Evolutionary conservation across 169 alveolate genomes (phyloP).

Genomic region (Plasmodium gallinaceum): DNA sequence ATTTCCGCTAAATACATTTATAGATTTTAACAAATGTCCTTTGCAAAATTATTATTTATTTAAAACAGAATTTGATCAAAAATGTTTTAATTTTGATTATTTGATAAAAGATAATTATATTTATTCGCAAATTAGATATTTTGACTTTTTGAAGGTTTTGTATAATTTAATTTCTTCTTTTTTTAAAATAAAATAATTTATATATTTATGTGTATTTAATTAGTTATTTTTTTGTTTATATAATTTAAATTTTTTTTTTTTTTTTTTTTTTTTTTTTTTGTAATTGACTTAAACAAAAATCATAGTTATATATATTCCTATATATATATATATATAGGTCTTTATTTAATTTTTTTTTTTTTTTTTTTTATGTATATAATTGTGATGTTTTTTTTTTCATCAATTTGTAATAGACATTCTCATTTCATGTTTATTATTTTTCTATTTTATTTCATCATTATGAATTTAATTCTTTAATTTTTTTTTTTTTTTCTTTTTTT

Average conservation of each 20-base stretch:
- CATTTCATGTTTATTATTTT: background rate
- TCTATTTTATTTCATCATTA: background rate
- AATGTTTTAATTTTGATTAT: conserved; percentile 52
- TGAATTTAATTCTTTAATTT: conserved; percentile 11
- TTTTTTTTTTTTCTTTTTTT: conserved; percentile 39
- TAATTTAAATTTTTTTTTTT: background rate
- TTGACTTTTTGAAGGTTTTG: conserved; percentile 34
- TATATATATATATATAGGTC: background rate
- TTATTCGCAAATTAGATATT: conserved; percentile 53
- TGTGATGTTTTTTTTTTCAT: background rate
- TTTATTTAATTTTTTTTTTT: conserved; percentile 2
- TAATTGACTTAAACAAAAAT: background rate
- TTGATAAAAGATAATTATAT: conserved; percentile 23
- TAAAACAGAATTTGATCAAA: conserved; percentile 28
- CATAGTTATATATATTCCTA: too few relatives aligned
- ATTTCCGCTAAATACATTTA: conserved; percentile 8
- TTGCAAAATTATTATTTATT: conserved; percentile 38
- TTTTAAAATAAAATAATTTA: conserved; percentile 22
- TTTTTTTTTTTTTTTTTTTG: conserved; percentile 29
- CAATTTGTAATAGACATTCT: conserved; percentile 13
- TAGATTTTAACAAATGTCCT: conserved; percentile 13
- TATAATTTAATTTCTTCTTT: conserved; percentile 29
- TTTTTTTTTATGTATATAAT: conserved; percentile 8
- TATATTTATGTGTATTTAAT: conserved; percentile 1
- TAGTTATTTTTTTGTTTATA: conserved; percentile 1